Base-by-base conservation (phyloP, 495 filamentous ascomycete species). In the Hypoxylon lenormandii region DNA sequence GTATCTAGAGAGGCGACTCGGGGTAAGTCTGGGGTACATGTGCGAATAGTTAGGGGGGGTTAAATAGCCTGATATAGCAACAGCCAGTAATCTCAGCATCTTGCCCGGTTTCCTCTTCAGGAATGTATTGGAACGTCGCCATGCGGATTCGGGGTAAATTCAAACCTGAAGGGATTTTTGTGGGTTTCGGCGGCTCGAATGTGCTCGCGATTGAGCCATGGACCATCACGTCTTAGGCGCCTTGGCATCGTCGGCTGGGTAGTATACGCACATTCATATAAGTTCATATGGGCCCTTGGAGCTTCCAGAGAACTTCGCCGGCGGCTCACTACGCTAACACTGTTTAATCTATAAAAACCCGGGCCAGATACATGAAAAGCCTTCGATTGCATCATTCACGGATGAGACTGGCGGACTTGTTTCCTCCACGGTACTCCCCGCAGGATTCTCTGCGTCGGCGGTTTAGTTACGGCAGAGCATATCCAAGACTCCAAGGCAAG, bases 1-100 rank as follows among this genome's bases (percentile, higher is more conserved):
- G 67, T 58, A 42, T 72, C 71, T 65, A 76, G 62, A 70, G 68
- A 70, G 66, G 72, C 65, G 72, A 72, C 28, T 73, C 72, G 65
- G 69, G 49, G 60, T 58, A 45, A 64, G 46, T 60, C 60, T 54
- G 58, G 57, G 71, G 70, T 76, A 52, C 61, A 67, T n/a, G 58
- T 42, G 64, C 26, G 43, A 49, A 43, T 26, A 43, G 33, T 57
- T 52, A 43, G 36, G 49, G 53, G 64, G 33, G 19, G 26, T 28
- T 56, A 72, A 64, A 72, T 72, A 72, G 69, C 37, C 68, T 71
- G 62, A 71, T 71, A 66, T 71, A 22, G 36, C 53, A 66, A 23
- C 47, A 66, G 40, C 68, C 68, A 71, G 62, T 71, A 66, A 70
- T 48, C 37, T 62, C 37, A 48, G 43, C 11, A 60, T 21, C 19